phyloP scores from a whole-genome alignment of 768 basidiomycete genomes.

The Coprinellus micaceus region DNA sequence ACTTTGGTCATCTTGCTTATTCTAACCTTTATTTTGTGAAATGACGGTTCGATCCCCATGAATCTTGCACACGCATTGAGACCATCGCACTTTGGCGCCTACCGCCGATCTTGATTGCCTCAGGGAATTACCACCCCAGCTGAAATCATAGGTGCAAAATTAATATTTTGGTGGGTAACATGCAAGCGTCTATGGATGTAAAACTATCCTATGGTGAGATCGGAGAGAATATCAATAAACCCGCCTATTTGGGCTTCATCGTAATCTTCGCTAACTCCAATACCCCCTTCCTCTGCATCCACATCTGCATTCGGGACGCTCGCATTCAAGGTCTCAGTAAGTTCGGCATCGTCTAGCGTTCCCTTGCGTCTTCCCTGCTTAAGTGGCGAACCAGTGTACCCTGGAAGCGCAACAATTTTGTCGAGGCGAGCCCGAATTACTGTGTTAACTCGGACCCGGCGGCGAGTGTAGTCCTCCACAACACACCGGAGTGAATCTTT shows the following conservation, averaged over 20 bases:
- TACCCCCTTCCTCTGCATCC: not conserved
- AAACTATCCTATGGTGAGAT: no score
- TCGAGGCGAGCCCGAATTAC: not conserved
- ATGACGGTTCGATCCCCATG: no score
- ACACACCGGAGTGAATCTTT: not conserved
- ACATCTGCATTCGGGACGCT: not conserved
- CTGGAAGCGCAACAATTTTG: not conserved
- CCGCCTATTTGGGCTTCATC: not conserved
- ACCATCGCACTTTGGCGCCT: no score
- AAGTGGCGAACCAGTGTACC: not conserved
- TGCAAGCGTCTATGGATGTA: no score
- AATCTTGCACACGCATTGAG: no score
- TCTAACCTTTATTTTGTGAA: no score
- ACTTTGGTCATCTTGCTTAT: no score
- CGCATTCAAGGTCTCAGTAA: not conserved
- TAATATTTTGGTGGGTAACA: no score
- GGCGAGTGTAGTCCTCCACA: not conserved
- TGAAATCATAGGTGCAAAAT: no score
- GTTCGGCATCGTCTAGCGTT: not conserved
- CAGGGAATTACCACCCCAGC: no score
- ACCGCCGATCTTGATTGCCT: no score
- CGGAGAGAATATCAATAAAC: not conserved
- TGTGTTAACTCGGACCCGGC: not conserved
- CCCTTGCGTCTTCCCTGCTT: not conserved
- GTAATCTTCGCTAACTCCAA: not conserved